Evolutionary conservation across 352 stramenopile species (phyloP), one percentile per base, ranked within the genome.

Genomic region (Pythium insidiosum): DNA sequence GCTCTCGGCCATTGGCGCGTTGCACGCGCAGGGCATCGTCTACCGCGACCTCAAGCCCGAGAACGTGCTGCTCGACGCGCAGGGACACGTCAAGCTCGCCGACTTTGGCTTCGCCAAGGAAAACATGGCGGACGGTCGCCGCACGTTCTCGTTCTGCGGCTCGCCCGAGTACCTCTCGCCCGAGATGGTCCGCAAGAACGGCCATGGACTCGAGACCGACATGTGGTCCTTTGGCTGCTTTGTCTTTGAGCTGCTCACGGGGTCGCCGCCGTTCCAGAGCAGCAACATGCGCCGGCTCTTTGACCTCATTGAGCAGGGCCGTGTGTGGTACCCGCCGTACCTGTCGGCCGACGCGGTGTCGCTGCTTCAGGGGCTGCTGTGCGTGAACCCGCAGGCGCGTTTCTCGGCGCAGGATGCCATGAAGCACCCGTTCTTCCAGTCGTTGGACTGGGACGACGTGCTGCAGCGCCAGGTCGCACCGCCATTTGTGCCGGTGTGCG

Each of bases 221-320:
- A 83, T 92, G 68, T 92, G 79, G 79, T 89, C 79, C 6, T 89
- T 88, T 41, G 79, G 79, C 50, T 92, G 79, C 72, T 88, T 92
- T 47, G 68, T 70, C 43, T 92, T 84, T 53, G 79, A 92, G 47
- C 60, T 92, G 18, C 58, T 88, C 11, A 85, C 77, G 10, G 79
- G 79, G 29, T 53, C 63, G 4, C 79, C 79, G 20, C 79, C 79
- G 23, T 92, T 92, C 52, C 72, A 85, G 53, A 67, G 67, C 53
- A 56, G 65, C 42, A 74, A 83, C 54, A 64, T 88, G 53, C 37
- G 38, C 20, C 61, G 64, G 9, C 68, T 92, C 24, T 92, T 88
- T 44, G 54, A 65, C 40, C 50, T 67, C 23, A 92, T 92, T 56
- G 46, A 69, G 36, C 38, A 73, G 33, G 76, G 59, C 2, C 56